Evolutionary conservation across 2,329 filamentous ascomycete genomes (phyloP).

Genomic region (Emericellopsis atlantica): DNA sequence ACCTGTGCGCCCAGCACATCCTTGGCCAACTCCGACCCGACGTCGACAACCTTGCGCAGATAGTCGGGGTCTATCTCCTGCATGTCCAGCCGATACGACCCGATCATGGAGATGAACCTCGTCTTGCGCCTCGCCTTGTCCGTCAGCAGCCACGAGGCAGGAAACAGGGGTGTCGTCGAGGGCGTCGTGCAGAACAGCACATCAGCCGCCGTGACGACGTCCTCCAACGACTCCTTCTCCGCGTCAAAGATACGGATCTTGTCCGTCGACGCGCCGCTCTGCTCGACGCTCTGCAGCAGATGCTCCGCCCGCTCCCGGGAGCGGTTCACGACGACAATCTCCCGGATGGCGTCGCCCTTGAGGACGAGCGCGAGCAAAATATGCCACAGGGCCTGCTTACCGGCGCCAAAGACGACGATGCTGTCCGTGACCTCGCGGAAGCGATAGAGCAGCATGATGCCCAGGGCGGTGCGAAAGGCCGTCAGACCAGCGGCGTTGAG

Average conservation of each 20-base stretch:
- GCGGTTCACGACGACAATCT: conserved; percentile 19
- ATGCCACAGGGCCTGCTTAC: conserved; percentile 43
- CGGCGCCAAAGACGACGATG: conserved; percentile 11
- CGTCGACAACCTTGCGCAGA: conserved; percentile 10
- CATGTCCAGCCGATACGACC: conserved; percentile 18
- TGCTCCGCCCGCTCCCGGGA: conserved; percentile 9
- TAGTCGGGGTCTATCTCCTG: conserved; percentile 16
- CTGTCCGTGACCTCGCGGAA: conserved; percentile 9
- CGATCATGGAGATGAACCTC: conserved; percentile 15
- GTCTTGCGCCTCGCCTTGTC: conserved; percentile 9
- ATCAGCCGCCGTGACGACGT: conserved; percentile 7
- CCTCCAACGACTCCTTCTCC: conserved; percentile 6
- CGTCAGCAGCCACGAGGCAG: conserved; percentile 8
- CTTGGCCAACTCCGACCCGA: conserved; percentile 1
- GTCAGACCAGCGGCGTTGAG: conserved; percentile 58
- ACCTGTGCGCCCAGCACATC: conserved; percentile 6
- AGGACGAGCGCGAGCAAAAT: conserved; percentile 50
- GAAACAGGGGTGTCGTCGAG: conserved; percentile 15
- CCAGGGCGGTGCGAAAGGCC: conserved; percentile 55
- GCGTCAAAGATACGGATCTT: conserved; percentile 2
- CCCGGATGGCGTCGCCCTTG: conserved; percentile 8
- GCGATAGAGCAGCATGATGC: conserved; percentile 47
- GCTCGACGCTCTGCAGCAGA: conserved; percentile 8
- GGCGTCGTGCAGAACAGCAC: conserved; percentile 19
- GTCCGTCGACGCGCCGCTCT: conserved; percentile 3